These are phyloP conservation scores for Penicillium sp. DNA, from an alignment of 2,329 filamentous ascomycete species.

Conservation along the genomic window DNA sequence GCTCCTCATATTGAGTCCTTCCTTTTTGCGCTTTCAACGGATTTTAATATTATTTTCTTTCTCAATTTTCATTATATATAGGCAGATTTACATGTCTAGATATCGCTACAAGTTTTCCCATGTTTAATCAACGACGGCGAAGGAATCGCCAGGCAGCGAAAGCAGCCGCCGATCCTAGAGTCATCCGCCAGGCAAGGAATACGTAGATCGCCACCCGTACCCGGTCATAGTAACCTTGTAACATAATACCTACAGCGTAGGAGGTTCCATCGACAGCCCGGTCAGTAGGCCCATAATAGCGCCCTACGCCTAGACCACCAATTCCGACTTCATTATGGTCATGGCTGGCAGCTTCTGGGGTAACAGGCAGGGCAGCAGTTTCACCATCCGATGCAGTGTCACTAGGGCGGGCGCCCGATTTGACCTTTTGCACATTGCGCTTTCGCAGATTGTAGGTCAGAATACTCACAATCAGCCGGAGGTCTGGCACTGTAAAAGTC, in stretches of 20 bases:
- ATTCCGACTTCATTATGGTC: slow-evolving; percentile 38
- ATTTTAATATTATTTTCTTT: neutral
- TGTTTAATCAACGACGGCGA: slow-evolving; percentile 12
- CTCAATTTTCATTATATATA: neutral
- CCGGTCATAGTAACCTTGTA: slow-evolving; percentile 46
- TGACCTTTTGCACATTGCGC: slow-evolving; percentile 46
- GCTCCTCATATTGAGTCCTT: no score
- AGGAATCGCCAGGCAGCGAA: slow-evolving; percentile 32
- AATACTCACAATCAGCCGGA: slow-evolving; percentile 60
- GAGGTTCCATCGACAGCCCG: slow-evolving; percentile 24
- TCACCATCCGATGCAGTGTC: slow-evolving; percentile 35
- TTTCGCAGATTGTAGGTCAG: slow-evolving; percentile 60
- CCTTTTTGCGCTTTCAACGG: no score
- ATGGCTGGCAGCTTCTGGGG: slow-evolving; percentile 18
- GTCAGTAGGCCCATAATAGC: slow-evolving; percentile 32
- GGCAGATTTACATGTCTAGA: neutral
- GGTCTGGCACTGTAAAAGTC: slow-evolving; percentile 65
- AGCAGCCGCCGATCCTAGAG: slow-evolving; percentile 30
- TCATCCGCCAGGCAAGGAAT: slow-evolving; percentile 40
- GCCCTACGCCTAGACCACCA: slow-evolving; percentile 38
- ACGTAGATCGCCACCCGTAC: slow-evolving; percentile 42
- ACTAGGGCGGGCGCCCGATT: slow-evolving; percentile 30
- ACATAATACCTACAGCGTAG: slow-evolving; percentile 43
- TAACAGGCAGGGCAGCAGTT: slow-evolving; percentile 34
- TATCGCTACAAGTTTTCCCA: neutral